Percentiles rank a stretch among this genome's conserved stretches.
Conservation (phyloP, 2,329 filamentous ascomycete species). For the Penicillium sp. region DNA sequence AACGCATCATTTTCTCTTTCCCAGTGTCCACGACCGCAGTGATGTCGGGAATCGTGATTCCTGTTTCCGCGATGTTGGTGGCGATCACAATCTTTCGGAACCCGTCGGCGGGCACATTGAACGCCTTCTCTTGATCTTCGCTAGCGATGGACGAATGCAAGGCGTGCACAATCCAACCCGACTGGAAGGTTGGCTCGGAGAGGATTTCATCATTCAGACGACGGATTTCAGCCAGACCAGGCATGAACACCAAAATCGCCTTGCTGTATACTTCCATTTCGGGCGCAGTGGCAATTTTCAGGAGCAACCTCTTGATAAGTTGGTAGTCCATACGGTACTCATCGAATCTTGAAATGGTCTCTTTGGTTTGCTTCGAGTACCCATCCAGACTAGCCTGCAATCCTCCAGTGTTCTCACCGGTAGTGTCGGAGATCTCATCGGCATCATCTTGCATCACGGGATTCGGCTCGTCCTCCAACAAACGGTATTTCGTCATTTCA, state of each 20-base stretch:
- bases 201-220: slow-evolving; percentile 79
- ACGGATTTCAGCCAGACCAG: slow-evolving; percentile 88
- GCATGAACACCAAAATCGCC: slow-evolving; percentile 89
- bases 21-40: slow-evolving; percentile 95
- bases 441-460: slow-evolving; percentile 41
- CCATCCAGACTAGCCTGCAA: slow-evolving; percentile 60
- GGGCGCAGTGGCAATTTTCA: slow-evolving; percentile 65
- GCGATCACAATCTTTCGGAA: slow-evolving; percentile 89
- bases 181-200: slow-evolving; percentile 67
- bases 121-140: slow-evolving; percentile 92
- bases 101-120: slow-evolving; percentile 74
- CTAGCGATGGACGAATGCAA: slow-evolving; percentile 93
- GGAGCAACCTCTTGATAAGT: slow-evolving; percentile 72
- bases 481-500: slow-evolving; percentile 70
- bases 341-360: slow-evolving; percentile 70
- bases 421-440: slow-evolving; percentile 41
- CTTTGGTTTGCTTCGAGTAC: slow-evolving; percentile 71
- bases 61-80: slow-evolving; percentile 97
- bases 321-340: slow-evolving; percentile 91
- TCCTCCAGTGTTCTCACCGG: slow-evolving; percentile 49
- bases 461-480: slow-evolving; percentile 54
- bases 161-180: slow-evolving; percentile 78
- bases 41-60: slow-evolving; percentile 96
- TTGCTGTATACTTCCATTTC: slow-evolving; percentile 69
- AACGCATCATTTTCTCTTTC: slow-evolving; percentile 93